phyloP scores from a whole-genome alignment of 1,284 basidiomycete genomes.

The Trichosporon sp. region DNA sequence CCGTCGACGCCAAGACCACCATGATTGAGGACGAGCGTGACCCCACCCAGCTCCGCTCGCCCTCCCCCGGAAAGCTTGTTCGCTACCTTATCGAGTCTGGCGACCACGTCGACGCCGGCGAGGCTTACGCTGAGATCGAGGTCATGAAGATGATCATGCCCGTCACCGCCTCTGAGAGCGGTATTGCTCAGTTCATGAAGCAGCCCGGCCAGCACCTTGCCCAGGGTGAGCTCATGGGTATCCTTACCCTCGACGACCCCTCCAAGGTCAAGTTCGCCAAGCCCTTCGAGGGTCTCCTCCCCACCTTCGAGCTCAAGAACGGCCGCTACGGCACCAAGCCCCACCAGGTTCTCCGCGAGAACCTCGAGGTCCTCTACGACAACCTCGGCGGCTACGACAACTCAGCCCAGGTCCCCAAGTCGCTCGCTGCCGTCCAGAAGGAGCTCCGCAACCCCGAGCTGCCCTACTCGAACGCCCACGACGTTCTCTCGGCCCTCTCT shows the following conservation, averaged over 20 bases:
- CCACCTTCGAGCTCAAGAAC: conserved; percentile 74
- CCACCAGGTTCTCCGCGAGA: conserved; percentile 76
- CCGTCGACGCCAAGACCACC: conserved; percentile 95
- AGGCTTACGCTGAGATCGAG: conserved; percentile 98
- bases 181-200: conserved; percentile 94
- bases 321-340: conserved; percentile 80
- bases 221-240: conserved; percentile 97
- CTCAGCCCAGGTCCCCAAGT: conserved; percentile 51
- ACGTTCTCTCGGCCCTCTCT: conserved; percentile 81
- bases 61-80: conserved; percentile 94
- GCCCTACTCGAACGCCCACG: conserved; percentile 78
- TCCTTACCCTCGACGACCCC: conserved; percentile 93
- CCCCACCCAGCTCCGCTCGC: conserved; percentile 92
- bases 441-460: conserved; percentile 66
- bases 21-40: conserved; percentile 99
- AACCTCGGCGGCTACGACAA: conserved; percentile 95
- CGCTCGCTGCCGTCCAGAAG: conserved; percentile 44
- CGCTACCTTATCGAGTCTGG: conserved; percentile 94
- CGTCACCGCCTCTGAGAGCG: conserved; percentile 90
- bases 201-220: conserved; percentile 94
- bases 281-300: conserved; percentile 91
- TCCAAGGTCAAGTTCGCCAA: conserved; percentile 96
- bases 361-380: conserved; percentile 76
- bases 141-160: conserved; percentile 99
- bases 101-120: conserved; percentile 91